A percentile compares a stretch with the other conserved stretches of the same genome.
These are phyloP conservation scores for Coemansia umbellata DNA, from an alignment of 192 early-diverging fungal genomes.

Conservation along the genomic window DNA sequence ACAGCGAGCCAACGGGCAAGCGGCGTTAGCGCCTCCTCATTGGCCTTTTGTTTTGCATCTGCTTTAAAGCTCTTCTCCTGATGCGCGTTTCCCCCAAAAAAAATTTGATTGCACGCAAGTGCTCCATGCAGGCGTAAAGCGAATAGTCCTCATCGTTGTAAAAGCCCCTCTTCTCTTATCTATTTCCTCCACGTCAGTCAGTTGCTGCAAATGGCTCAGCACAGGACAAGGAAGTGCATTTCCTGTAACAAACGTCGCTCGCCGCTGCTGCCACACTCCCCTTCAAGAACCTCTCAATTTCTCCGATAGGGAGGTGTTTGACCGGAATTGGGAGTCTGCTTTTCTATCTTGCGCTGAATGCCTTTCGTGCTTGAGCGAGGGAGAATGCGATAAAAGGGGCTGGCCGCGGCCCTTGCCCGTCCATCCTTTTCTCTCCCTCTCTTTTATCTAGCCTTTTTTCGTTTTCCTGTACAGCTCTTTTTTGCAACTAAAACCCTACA, in stretches of 20 bases:
- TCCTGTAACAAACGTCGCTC: background rate
- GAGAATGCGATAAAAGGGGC: background rate
- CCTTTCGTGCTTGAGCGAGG: too few relatives aligned
- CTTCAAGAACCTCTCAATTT: background rate
- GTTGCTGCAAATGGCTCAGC: too few relatives aligned
- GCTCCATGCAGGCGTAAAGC: too few relatives aligned
- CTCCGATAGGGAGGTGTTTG: slow-evolving; percentile 1
- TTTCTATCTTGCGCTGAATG: background rate
- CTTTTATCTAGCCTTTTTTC: background rate
- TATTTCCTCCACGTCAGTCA: slow-evolving; percentile 6
- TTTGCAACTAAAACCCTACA: too few relatives aligned
- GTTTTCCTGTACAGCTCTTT: slow-evolving; percentile 3
- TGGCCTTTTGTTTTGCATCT: too few relatives aligned
- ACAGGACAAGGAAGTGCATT: background rate
- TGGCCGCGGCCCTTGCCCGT: background rate
- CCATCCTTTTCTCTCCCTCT: background rate
- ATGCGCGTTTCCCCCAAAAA: too few relatives aligned
- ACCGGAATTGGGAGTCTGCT: background rate
- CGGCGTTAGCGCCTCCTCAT: too few relatives aligned
- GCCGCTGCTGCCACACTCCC: background rate
- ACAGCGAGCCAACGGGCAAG: too few relatives aligned
- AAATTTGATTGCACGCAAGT: too few relatives aligned
- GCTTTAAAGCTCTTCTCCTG: too few relatives aligned
- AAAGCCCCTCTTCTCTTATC: background rate
- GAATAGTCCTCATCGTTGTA: background rate